phyloP scores from a whole-genome alignment of 352 stramenopile species.

The Globisporangium lucens region DNA sequence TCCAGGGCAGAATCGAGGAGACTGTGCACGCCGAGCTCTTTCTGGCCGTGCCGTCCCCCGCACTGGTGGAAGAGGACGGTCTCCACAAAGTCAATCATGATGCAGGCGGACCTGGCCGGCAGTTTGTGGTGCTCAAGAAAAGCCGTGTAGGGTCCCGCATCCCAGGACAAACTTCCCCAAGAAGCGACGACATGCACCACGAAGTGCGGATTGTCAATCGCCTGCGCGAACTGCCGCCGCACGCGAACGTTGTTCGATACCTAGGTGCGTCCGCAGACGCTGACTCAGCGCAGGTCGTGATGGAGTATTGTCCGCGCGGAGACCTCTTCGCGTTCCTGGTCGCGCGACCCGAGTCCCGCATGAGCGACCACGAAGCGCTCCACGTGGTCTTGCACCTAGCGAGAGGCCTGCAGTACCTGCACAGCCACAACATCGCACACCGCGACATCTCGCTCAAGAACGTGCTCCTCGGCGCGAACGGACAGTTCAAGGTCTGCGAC shows the following conservation, averaged over 20 bases:
- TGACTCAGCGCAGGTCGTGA: too few relatives aligned
- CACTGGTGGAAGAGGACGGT: neutral
- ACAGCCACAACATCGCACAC: slow-evolving; percentile 29
- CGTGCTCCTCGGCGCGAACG: slow-evolving; percentile 34
- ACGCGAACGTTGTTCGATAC: too few relatives aligned
- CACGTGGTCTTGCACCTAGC: neutral
- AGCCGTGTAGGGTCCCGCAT: neutral
- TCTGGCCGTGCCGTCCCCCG: neutral
- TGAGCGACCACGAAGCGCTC: too few relatives aligned
- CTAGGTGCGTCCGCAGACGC: too few relatives aligned
- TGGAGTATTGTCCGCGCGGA: too few relatives aligned
- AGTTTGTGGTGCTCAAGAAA: neutral
- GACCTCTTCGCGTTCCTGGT: too few relatives aligned
- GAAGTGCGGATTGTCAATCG: too few relatives aligned
- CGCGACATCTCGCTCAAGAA: slow-evolving; percentile 61
- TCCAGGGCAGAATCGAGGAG: neutral
- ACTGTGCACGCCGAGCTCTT: neutral
- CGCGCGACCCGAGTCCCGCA: too few relatives aligned
- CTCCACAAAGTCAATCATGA: too few relatives aligned
- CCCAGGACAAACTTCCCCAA: too few relatives aligned
- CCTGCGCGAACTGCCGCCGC: too few relatives aligned
- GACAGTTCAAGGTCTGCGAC: slow-evolving; percentile 45
- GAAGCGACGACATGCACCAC: too few relatives aligned
- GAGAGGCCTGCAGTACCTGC: slow-evolving; percentile 2
- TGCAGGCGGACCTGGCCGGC: neutral